Percentiles rank a stretch among this genome's conserved stretches.
Evolutionary conservation across 306 rosid genomes (phyloP).

Genomic region (Potentilla sterilis): DNA sequence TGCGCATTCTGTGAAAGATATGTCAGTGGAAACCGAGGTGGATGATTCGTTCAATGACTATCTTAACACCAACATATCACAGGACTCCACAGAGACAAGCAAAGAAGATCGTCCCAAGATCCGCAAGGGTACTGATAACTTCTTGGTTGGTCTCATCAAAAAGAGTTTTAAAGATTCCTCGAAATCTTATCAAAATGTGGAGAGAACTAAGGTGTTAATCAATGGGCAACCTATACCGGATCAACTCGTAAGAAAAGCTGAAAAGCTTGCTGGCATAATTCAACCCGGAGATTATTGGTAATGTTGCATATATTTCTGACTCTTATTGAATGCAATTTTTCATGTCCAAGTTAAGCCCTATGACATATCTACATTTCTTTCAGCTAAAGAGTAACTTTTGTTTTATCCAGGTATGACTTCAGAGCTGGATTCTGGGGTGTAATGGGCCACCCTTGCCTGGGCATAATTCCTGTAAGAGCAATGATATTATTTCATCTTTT

Average conservation of each 20-base stretch:
- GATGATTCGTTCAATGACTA: slow-evolving; percentile 38
- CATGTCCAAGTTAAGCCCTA: slow-evolving; percentile 4
- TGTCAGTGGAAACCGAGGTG: slow-evolving; percentile 26
- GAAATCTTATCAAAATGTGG: slow-evolving; percentile 26
- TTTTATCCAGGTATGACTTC: slow-evolving; percentile 45
- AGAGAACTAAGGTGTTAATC: slow-evolving; percentile 33
- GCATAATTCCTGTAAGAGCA: slow-evolving; percentile 51
- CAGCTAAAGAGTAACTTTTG: slow-evolving; percentile 6
- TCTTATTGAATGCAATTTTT: not conserved
- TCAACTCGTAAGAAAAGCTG: slow-evolving; percentile 37
- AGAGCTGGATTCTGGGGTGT: slow-evolving; percentile 64
- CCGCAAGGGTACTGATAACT: slow-evolving; percentile 27
- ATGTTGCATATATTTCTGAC: not conserved
- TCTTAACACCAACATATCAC: slow-evolving; percentile 30
- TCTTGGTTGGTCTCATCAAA: slow-evolving; percentile 31
- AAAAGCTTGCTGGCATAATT: slow-evolving; percentile 48
- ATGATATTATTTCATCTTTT: not conserved
- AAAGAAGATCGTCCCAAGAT: slow-evolving; percentile 36
- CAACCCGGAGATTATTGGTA: slow-evolving; percentile 56
- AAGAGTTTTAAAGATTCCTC: slow-evolving; percentile 38
- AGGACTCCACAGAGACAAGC: slow-evolving; percentile 32
- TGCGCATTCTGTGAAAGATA: slow-evolving; percentile 20
- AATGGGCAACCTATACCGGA: slow-evolving; percentile 42
- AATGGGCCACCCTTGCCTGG: slow-evolving; percentile 52
- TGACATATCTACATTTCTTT: not conserved